Percentiles rank a stretch among this genome's conserved stretches.
These are phyloP conservation scores for slime mould (Dictyostelium discoideum) DNA, from an alignment of 78 protist species.

Conservation along the genomic window dicty_2.7 NC_007091.3:1729501-1730000, in stretches of 20 bases:
- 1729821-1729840: neutral
- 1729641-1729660: neutral
- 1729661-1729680: neutral
- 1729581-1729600: neutral
- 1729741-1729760: neutral
- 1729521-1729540: constrained; percentile 59
- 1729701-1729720: neutral
- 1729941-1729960: too few species aligned
- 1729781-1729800: neutral
- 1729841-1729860: neutral
- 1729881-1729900: neutral
- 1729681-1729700: neutral
- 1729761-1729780: neutral
- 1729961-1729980: neutral
- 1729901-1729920: neutral
- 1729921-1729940: neutral
- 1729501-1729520: constrained; percentile 44
- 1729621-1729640: neutral
- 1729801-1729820: neutral
- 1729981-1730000: neutral
- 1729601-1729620: neutral
- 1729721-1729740: neutral
- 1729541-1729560: constrained; percentile 15
- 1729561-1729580: constrained; percentile 39
- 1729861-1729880: neutral